phyloP scores from a whole-genome alignment of 805 yeast genomes.

The Metschnikowia santaceciliae region DNA sequence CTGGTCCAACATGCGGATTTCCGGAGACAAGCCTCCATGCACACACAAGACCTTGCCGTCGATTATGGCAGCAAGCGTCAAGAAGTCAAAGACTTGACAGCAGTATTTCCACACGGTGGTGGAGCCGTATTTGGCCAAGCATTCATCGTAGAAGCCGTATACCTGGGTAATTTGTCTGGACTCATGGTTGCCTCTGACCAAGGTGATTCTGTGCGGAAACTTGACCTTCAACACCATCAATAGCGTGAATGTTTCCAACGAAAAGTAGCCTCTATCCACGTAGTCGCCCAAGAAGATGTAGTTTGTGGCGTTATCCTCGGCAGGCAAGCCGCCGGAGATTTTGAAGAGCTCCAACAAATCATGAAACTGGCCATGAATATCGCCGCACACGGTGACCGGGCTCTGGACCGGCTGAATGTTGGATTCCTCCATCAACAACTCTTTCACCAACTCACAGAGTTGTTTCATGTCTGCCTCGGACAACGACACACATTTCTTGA shows the following conservation, averaged over 20 bases:
- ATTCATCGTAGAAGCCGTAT: slow-evolving; percentile 96
- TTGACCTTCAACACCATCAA: slow-evolving; percentile 91
- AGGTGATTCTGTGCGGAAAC: slow-evolving; percentile 78
- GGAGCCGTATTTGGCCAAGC: slow-evolving; percentile 87
- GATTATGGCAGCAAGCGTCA: slow-evolving; percentile 91
- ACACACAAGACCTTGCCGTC: slow-evolving; percentile 94
- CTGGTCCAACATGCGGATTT: slow-evolving; percentile 95
- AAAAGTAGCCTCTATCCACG: slow-evolving; percentile 96
- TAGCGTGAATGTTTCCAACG: slow-evolving; percentile 88
- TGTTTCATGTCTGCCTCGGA: slow-evolving; percentile 95
- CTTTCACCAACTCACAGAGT: slow-evolving; percentile 92
- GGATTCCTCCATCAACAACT: slow-evolving; percentile 90
- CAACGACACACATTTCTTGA: slow-evolving; percentile 82
- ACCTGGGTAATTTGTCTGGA: slow-evolving; percentile 98
- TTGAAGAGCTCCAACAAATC: slow-evolving; percentile 87
- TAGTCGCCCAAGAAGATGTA: slow-evolving; percentile 92
- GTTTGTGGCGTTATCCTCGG: slow-evolving; percentile 55
- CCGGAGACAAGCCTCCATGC: slow-evolving; percentile 97
- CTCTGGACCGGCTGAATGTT: slow-evolving; percentile 91
- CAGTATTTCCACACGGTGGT: slow-evolving; percentile 96
- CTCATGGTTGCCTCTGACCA: slow-evolving; percentile 97
- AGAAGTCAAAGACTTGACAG: slow-evolving; percentile 92
- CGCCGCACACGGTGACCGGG: slow-evolving; percentile 96
- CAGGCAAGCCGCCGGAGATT: slow-evolving; percentile 90
- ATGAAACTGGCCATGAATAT: slow-evolving; percentile 97